phyloP scores from a whole-genome alignment of 345 rosid genomes.

The Luvunga scandens region DNA sequence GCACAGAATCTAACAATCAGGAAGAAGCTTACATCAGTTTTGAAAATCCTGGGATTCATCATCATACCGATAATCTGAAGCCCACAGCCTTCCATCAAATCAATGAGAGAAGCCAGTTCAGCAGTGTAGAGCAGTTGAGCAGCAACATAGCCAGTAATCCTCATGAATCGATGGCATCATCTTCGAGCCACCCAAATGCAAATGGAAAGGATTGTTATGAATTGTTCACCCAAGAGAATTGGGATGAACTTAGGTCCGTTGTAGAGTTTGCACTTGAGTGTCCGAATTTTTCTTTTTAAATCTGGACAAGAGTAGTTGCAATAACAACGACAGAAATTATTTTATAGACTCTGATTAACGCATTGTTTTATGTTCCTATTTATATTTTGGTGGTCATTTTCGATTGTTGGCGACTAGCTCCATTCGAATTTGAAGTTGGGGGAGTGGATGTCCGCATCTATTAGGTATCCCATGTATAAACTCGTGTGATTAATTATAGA shows the following conservation, averaged over 20 bases:
- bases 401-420: too few species aligned
- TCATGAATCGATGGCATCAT: constrained; percentile 31
- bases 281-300: neutral
- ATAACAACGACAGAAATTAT: too few species aligned
- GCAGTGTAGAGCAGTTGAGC: constrained; percentile 3
- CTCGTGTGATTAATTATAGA: neutral
- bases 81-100: neutral
- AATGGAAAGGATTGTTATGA: constrained; percentile 18
- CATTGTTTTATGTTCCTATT: too few species aligned
- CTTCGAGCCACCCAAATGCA: constrained; percentile 33
- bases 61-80: constrained; percentile 15
- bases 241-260: constrained; percentile 78
- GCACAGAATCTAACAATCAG: constrained; percentile 18
- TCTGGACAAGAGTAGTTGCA: too few species aligned
- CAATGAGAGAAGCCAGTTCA: constrained; percentile 4
- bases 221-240: constrained; percentile 35
- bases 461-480: too few species aligned
- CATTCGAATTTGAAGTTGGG: too few species aligned
- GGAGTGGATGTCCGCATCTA: too few species aligned
- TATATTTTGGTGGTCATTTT: too few species aligned
- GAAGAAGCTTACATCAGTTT: constrained; percentile 49
- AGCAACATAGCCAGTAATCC: constrained; percentile 12
- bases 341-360: too few species aligned
- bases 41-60: constrained; percentile 29
- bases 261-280: constrained; percentile 53